A percentile compares a stretch with the other conserved stretches of the same genome.
phyloP scores from a whole-genome alignment of 768 basidiomycete species.

The Pleurotus salmoneostramineus region DNA sequence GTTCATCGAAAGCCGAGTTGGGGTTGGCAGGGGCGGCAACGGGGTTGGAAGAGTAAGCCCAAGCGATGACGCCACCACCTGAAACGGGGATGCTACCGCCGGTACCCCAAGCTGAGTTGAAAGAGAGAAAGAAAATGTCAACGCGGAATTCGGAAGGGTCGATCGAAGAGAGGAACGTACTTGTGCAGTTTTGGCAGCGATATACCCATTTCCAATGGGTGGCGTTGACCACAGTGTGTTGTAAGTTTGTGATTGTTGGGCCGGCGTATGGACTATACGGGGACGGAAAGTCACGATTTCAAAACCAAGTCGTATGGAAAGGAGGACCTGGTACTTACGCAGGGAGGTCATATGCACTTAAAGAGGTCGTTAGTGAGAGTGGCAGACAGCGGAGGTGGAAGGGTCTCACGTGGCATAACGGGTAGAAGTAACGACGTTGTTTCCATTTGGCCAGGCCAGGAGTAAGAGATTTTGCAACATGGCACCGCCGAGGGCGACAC shows the following conservation, averaged over 20 bases:
- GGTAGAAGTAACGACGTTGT: conserved; percentile 46
- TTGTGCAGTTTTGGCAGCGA: conserved; percentile 63
- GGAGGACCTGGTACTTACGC: neutral
- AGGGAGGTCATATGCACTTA: neutral
- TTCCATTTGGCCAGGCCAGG: conserved; percentile 59
- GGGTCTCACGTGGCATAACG: conserved; percentile 49
- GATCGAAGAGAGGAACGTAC: conserved; percentile 32
- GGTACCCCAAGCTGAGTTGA: conserved; percentile 29
- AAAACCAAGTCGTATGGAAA: neutral
- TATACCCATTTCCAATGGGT: conserved; percentile 70
- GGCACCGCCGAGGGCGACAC: conserved; percentile 46
- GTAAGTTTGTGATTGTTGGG: conserved; percentile 49
- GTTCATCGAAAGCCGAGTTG: too few species aligned
- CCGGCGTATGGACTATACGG: conserved; percentile 46
- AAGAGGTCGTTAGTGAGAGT: neutral
- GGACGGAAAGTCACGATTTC: conserved; percentile 49
- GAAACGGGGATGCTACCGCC: conserved; percentile 8
- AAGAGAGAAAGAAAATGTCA: too few species aligned
- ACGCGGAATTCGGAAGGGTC: neutral
- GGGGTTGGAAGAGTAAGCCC: too few species aligned
- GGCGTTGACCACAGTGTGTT: conserved; percentile 45
- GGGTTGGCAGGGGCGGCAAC: too few species aligned
- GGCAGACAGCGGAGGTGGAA: too few species aligned
- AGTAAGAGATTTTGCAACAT: conserved; percentile 56
- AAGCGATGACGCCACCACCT: too few species aligned